These are phyloP conservation scores for Cinnamomum chago DNA, from an alignment of 164 flowering plant genomes.

Conservation along the genomic window DNA sequence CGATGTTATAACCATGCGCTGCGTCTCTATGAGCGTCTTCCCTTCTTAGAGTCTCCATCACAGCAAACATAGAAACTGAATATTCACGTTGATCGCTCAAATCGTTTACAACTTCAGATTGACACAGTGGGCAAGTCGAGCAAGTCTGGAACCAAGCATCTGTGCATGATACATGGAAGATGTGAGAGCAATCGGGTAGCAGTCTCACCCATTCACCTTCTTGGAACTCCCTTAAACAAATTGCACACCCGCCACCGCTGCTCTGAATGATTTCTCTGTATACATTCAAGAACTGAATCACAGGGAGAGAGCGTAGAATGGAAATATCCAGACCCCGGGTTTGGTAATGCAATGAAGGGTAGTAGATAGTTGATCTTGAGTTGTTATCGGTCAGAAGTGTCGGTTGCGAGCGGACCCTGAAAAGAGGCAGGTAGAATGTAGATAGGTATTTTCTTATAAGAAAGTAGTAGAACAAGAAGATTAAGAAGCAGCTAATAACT, in stretches of 20 bases:
- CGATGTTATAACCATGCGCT: background rate
- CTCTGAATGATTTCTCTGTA: slow-evolving; percentile 8
- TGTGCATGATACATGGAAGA: slow-evolving; percentile 40
- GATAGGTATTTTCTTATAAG: slow-evolving; percentile 14
- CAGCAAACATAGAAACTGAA: background rate
- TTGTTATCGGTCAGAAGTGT: slow-evolving; percentile 1
- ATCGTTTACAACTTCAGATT: slow-evolving; percentile 17
- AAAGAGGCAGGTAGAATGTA: background rate
- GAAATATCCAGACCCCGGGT: slow-evolving; percentile 30
- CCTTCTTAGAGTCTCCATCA: slow-evolving; percentile 7
- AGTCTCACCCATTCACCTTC: slow-evolving; percentile 31
- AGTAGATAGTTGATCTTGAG: slow-evolving; percentile 16
- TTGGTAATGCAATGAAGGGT: slow-evolving; percentile 28
- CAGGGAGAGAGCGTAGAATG: slow-evolving; percentile 29
- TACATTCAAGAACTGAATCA: slow-evolving; percentile 31
- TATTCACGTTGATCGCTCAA: background rate
- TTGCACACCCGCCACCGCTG: slow-evolving; percentile 23
- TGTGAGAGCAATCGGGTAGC: slow-evolving; percentile 33
- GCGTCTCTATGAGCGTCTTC: slow-evolving; percentile 9
- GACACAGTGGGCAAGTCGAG: slow-evolving; percentile 35
- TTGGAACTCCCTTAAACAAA: slow-evolving; percentile 38
- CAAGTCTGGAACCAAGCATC: slow-evolving; percentile 37
- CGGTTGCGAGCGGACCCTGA: slow-evolving; percentile 19
- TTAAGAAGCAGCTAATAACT: slow-evolving; percentile 19
- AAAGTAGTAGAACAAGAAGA: slow-evolving; percentile 29